Conservation (phyloP, 176 grass and related monocot genomes). For the Tuctoria greenei region DNA sequence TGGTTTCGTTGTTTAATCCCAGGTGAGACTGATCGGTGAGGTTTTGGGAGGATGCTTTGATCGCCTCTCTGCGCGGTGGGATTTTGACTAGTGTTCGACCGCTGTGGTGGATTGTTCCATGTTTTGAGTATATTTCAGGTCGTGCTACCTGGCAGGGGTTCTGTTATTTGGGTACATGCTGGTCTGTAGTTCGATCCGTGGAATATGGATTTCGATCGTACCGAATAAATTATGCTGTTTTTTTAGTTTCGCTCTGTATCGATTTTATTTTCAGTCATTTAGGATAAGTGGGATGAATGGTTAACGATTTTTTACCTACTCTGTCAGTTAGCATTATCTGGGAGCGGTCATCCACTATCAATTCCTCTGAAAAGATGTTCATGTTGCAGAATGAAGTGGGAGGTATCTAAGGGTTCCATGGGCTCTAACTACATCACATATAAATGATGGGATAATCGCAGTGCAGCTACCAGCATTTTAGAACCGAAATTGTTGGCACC, state of each 20-base stretch:
- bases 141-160: neutral
- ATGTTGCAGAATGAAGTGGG: constrained; percentile 33
- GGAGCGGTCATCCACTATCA: neutral
- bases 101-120: neutral
- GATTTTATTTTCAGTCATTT: neutral
- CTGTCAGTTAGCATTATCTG: neutral
- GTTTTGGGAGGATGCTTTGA: neutral
- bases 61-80: neutral
- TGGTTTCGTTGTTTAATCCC: neutral
- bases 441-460: neutral
- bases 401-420: neutral
- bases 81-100: neutral
- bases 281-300: neutral
- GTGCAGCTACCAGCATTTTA: constrained; percentile 1
- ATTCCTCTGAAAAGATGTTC: neutral
- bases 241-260: neutral
- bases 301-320: neutral
- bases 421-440: neutral
- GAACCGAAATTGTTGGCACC: constrained; percentile 1
- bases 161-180: neutral
- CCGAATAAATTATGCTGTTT: neutral
- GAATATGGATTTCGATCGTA: neutral
- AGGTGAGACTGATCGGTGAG: neutral
- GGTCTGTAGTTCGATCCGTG: constrained; percentile 17
- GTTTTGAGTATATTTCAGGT: neutral